Conservation (phyloP, 192 early-diverging fungal species). For the Funneliformis mosseae region DNA sequence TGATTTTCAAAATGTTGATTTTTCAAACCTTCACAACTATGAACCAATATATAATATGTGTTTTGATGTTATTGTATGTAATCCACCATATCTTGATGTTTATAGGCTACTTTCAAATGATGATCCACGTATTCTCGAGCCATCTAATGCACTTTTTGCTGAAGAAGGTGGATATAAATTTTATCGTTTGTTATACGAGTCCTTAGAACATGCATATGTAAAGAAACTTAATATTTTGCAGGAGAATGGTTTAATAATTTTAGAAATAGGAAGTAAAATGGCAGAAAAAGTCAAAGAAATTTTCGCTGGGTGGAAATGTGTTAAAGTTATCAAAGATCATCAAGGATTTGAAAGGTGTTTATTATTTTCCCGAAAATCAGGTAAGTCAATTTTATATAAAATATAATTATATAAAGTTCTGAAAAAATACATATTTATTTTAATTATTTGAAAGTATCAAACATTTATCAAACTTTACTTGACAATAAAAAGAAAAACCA, state of each 20-base stretch:
- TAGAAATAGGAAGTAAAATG: slow-evolving; percentile 22
- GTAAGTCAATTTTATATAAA: not conserved
- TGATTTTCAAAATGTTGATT: slow-evolving; percentile 15
- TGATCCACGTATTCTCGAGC: slow-evolving; percentile 1
- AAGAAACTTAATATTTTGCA: not conserved
- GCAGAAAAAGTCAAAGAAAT: slow-evolving; percentile 7
- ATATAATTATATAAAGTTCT: too few species aligned
- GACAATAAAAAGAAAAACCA: too few species aligned
- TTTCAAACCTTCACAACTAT: not conserved
- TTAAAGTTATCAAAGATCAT: slow-evolving; percentile 11
- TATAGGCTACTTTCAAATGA: not conserved
- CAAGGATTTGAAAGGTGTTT: slow-evolving; percentile 24
- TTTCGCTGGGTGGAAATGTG: slow-evolving; percentile 19
- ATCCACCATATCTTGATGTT: slow-evolving; percentile 28
- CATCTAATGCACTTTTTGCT: slow-evolving; percentile 3
- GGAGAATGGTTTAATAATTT: not conserved
- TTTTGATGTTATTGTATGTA: slow-evolving; percentile 23
- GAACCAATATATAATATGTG: not conserved
- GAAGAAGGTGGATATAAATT: slow-evolving; percentile 5
- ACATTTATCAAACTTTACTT: too few species aligned
- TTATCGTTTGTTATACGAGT: not conserved
- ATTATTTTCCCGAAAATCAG: not conserved
- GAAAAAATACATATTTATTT: too few species aligned
- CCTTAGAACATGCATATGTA: not conserved
- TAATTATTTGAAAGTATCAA: too few species aligned